phyloP scores from a whole-genome alignment of 441 rosid species.

The Erodium trifolium region DNA sequence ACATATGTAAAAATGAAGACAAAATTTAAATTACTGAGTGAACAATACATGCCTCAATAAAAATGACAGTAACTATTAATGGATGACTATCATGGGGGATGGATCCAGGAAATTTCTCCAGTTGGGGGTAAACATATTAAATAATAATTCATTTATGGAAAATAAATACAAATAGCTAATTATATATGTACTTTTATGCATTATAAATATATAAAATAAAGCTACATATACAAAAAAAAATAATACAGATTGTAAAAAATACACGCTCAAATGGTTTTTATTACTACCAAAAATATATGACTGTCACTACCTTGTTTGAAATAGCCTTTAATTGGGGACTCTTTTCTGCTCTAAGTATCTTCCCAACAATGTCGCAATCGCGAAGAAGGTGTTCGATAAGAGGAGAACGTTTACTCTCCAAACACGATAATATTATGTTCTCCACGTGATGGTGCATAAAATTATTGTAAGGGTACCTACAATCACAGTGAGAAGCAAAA shows the following conservation, averaged over 20 bases:
- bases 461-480: conserved; percentile 85
- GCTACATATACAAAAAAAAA: conserved; percentile 26
- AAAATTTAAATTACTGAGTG: background rate
- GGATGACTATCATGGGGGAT: background rate
- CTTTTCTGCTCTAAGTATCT: conserved; percentile 70
- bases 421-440: conserved; percentile 65
- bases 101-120: conserved; percentile 34
- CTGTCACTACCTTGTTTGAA: conserved; percentile 18
- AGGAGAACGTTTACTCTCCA: conserved; percentile 64
- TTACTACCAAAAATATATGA: background rate
- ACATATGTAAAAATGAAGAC: background rate
- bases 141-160: too few relatives aligned
- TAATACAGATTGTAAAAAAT: conserved; percentile 16
- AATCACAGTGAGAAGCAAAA: conserved; percentile 22
- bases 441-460: conserved; percentile 93
- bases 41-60: background rate
- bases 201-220: too few relatives aligned
- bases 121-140: conserved; percentile 22
- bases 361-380: conserved; percentile 67
- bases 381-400: conserved; percentile 65
- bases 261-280: conserved; percentile 9
- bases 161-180: too few relatives aligned
- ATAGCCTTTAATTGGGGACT: conserved; percentile 33
- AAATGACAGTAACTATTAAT: background rate
- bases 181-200: too few relatives aligned